phyloP scores from a whole-genome alignment of 805 yeast genomes.

The Tetrapisispora arboricola region DNA sequence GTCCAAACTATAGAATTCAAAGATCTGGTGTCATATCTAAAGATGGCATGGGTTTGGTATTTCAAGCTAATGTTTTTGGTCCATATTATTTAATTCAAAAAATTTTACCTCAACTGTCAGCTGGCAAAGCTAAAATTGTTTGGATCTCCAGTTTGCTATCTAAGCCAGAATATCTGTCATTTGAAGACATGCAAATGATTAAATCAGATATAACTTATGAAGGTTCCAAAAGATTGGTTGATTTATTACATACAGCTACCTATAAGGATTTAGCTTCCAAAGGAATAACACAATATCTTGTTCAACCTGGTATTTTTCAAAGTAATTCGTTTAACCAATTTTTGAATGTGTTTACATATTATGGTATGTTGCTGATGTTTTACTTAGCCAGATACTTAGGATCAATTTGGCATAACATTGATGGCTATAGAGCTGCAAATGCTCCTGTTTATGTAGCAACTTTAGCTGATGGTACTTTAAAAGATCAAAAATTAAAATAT shows the following conservation, averaged over 20 bases:
- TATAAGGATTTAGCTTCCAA: slow-evolving; percentile 40
- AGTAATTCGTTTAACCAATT: slow-evolving; percentile 70
- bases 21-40: slow-evolving; percentile 59
- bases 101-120: slow-evolving; percentile 42
- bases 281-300: slow-evolving; percentile 62
- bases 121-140: slow-evolving; percentile 53
- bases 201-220: slow-evolving; percentile 66
- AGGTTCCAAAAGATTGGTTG: slow-evolving; percentile 82
- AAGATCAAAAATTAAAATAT: slow-evolving; percentile 43
- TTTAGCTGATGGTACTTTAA: slow-evolving; percentile 33
- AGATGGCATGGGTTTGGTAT: slow-evolving; percentile 79
- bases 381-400: slow-evolving; percentile 76
- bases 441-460: slow-evolving; percentile 66
- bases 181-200: slow-evolving; percentile 64
- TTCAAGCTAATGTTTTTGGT: slow-evolving; percentile 94
- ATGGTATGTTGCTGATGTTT: slow-evolving; percentile 78
- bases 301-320: slow-evolving; percentile 91
- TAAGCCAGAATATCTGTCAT: slow-evolving; percentile 59
- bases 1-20: slow-evolving; percentile 80
- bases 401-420: slow-evolving; percentile 79
- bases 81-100: slow-evolving; percentile 78
- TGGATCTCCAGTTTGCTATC: slow-evolving; percentile 88
- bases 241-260: slow-evolving; percentile 68
- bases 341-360: slow-evolving; percentile 67
- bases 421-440: slow-evolving; percentile 83